Evolutionary conservation across 345 rosid genomes (phyloP).

Genomic region (Cochlearia excelsa): DNA sequence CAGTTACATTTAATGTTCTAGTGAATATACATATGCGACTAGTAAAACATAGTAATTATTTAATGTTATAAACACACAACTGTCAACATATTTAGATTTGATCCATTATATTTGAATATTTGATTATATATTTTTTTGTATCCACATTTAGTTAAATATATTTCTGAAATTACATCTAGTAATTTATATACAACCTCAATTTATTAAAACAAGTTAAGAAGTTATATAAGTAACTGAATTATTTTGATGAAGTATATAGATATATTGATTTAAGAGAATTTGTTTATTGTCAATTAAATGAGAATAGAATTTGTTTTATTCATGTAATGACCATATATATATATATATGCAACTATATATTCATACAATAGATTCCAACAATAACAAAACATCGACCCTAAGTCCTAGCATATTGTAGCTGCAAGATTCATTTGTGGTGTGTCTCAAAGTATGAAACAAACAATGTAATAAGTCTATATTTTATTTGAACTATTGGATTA

Average conservation of each 20-base stretch:
- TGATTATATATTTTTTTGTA: slow-evolving; percentile 3
- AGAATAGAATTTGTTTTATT: too few species aligned
- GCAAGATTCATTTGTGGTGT: slow-evolving; percentile 22
- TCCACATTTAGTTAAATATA: background rate
- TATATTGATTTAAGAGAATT: too few species aligned
- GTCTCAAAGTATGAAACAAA: slow-evolving; percentile 36
- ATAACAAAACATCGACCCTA: slow-evolving; percentile 29
- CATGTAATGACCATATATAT: too few species aligned
- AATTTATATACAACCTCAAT: too few species aligned
- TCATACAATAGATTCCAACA: slow-evolving; percentile 19
- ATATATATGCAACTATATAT: background rate
- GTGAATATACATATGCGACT: slow-evolving; percentile 25
- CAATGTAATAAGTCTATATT: slow-evolving; percentile 12
- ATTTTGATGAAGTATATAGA: too few species aligned
- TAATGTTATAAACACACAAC: slow-evolving; percentile 15
- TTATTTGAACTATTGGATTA: slow-evolving; percentile 15
- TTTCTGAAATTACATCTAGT: background rate
- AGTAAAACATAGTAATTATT: slow-evolving; percentile 22
- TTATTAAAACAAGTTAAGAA: too few species aligned
- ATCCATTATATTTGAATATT: background rate
- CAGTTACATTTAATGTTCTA: slow-evolving; percentile 14
- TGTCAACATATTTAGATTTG: slow-evolving; percentile 32
- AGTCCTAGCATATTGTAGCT: slow-evolving; percentile 13
- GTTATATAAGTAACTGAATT: too few species aligned
- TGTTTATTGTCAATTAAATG: too few species aligned